phyloP scores from a whole-genome alignment of 2,329 filamentous ascomycete genomes.

The Hirsutella rhossiliensis region DNA sequence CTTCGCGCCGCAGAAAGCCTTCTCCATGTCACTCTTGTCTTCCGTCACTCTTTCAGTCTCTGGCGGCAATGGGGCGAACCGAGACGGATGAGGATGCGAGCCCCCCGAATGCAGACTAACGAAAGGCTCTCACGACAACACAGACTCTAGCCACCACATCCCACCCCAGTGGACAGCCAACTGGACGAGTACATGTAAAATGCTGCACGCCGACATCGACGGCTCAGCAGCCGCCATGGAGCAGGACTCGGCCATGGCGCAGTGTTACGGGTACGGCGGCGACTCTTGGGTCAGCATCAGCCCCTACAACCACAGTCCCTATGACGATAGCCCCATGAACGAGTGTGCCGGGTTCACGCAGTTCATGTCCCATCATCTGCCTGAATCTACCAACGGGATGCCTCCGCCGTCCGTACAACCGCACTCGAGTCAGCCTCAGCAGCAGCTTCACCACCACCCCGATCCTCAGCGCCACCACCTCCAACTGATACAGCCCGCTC shows the following conservation, averaged over 20 bases:
- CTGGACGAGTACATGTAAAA: slow-evolving; percentile 5
- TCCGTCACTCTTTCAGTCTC: no score
- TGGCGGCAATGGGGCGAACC: no score
- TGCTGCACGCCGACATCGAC: slow-evolving; percentile 21
- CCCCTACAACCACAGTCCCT: slow-evolving; percentile 51
- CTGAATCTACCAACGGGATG: slow-evolving; percentile 38
- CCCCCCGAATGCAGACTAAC: no score
- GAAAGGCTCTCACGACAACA: no score
- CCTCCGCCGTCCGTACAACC: slow-evolving; percentile 39
- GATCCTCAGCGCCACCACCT: slow-evolving; percentile 12
- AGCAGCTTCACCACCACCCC: slow-evolving; percentile 9
- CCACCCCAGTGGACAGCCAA: not conserved
- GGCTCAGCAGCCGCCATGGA: slow-evolving; percentile 17
- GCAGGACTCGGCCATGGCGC: slow-evolving; percentile 18
- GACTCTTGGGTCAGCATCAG: slow-evolving; percentile 45
- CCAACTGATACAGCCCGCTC: slow-evolving; percentile 19
- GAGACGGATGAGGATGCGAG: no score
- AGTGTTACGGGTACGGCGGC: slow-evolving; percentile 20
- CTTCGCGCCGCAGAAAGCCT: no score
- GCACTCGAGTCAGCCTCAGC: slow-evolving; percentile 7
- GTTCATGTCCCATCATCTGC: slow-evolving; percentile 43
- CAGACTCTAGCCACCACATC: no score
- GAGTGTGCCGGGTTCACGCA: slow-evolving; percentile 48
- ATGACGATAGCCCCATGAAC: slow-evolving; percentile 40
- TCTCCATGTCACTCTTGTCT: no score